Evolutionary conservation across 2,329 filamentous ascomycete species (phyloP), one percentile per base, ranked within the genome.

Genomic region (Ophiostoma piceae): DNA sequence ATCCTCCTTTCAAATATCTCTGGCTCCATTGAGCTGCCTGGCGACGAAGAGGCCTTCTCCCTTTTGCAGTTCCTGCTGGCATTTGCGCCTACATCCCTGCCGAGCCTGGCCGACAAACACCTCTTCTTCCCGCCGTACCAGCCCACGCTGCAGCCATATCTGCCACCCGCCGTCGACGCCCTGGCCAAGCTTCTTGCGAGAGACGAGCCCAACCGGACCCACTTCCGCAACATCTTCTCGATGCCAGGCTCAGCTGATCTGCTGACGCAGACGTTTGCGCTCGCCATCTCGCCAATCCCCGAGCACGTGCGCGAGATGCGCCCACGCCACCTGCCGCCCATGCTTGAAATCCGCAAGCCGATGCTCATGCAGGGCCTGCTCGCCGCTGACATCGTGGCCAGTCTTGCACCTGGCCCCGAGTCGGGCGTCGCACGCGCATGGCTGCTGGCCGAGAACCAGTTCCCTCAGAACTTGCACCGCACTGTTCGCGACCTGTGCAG

Each of bases 361-460:
- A 90, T 92, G 75, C 81, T 99, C 12, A 95, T 96, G 85, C 95
- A 99, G 79, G 94, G 93, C 1, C 87, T 98, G 75, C 84, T 98
- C 6, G 91, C 93, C 1, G 94, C 92, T 0, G 94, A 98, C 74
- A 96, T 98, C 68, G 81, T 98, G 2, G 88, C 92, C 0, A 89
- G 89, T 11, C 83, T 97, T 14, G 84, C 85, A 0, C 87, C 87
- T 1, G 75, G 75, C 0, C 73, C 87, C n/a, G 92, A 96, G 73
- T 85, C 85, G 19, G 85, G 87, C 3, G 80, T 97, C 8, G 90
- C 94, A 3, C 87, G 87, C 70, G 83, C 86, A 0, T 98, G 95
- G 94, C 85, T 98, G 8, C 87, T 89, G 54, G 92, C 91, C 3
- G 88, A 90, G 60, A 93, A 96, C 74, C 92, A 91, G 0, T 95